Evolutionary conservation across 306 rosid species (phyloP), one percentile per base, ranked within the genome.

Genomic region (Lathyrus tuberosus): DNA sequence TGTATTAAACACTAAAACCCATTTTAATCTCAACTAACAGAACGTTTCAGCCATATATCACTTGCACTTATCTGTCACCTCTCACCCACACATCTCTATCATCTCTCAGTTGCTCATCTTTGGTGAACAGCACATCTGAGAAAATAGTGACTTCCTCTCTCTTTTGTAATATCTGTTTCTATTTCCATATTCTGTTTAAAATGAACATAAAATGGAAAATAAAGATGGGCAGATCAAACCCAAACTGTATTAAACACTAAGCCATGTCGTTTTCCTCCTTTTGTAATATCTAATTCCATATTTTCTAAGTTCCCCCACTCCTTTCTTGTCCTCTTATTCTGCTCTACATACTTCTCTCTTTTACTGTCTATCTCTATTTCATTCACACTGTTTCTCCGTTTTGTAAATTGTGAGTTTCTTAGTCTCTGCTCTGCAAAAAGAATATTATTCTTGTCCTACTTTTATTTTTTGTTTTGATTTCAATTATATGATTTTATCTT

Each of bases 21-120:
- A 58, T 58, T 58, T 14, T 58, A n/a, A 18, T 30, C 64, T 30
- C 64, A 58, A 31, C 64, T 58, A 18, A 31, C 41, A 14, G 22
- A 58, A 58, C 3, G 18, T 30, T 58, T 58, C 11, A 6, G 64
- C 42, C 22, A 57, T 58, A 11, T 7, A 28, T 30, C 64, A 30
- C 22, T 58, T n/a, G 64, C 20, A 58, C 64, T 30, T 28, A 17
- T 30, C 64, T n/a, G 22, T 30, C 10, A 2, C 22, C 26, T 24
- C 26, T 24, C 26, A 24, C 26, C 26, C 26, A 24, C 26, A 24
- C 2, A 24, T 24, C 2, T 24, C 26, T 1, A 1, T 24, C 26
- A 24, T 24, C 26, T 24, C 26, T 24, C 26, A 24, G 3, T 24
- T 24, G 26, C 26, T 24, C 26, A 24, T 24, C 26, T 24, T 24